Evolutionary conservation across 768 basidiomycete species (phyloP), one percentile per base, ranked within the genome.

Genomic region (Boletus eberwhitei): DNA sequence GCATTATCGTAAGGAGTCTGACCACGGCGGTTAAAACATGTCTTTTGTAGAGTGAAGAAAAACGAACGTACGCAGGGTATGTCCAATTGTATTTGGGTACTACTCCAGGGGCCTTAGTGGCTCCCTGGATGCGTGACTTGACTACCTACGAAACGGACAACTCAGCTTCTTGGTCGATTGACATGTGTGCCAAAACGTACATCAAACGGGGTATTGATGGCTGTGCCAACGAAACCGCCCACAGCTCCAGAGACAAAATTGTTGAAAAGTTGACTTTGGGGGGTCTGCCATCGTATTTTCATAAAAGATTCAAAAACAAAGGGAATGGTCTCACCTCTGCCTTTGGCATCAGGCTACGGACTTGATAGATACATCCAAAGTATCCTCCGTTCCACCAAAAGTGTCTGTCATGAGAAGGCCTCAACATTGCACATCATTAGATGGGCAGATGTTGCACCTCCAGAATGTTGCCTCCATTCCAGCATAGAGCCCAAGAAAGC

Each of bases 401-500:
- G 63, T 94, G 91, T 64, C 88, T 90, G 44, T 40, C 38, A 42
- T 37, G 45, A 48, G 17, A 31, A 43, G 9, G 12, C 3, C 7
- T 63, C 31, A 52, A n/a, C 41, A 19, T 29, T 32, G 1, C 17
- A 45, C 29, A 14, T 19, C 35, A 40, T 29, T 3, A 16, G 19
- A 21, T n/a, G 14, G n/a, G 39, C 17, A 19, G 22, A 36, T 22
- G 14, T 24, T 19, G 39, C 17, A 90, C 91, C 95, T 83, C 96
- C 96, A 98, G 75, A 98, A 96, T 2, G 96, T 98, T 13, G 93
- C 83, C 69, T 98, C 97, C 89, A 98, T 95, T 35, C 97, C 95
- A 22, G 84, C 84, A 66, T 98, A 98, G 24, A 98, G 73, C 19
- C 93, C 95, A 0, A 98, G 73, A 5, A 89, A 47, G 29, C 96